These are phyloP conservation scores for Fomitiporia mediterranea DNA, from an alignment of 1,284 basidiomycete species.

Conservation along the genomic window DNA sequence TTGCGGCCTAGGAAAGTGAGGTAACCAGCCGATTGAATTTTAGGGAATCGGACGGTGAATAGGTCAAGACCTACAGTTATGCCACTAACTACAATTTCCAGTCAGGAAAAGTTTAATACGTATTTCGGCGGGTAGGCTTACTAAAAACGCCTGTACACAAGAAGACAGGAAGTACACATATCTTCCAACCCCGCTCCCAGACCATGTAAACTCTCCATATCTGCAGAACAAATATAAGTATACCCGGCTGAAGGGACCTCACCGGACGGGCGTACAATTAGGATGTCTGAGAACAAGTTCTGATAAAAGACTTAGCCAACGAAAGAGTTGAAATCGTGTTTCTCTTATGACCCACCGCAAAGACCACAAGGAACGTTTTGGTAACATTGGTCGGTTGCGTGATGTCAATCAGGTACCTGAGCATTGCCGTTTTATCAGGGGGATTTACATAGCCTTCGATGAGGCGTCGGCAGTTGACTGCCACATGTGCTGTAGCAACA, in stretches of 20 bases:
- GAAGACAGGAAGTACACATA: neutral
- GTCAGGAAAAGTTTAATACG: neutral
- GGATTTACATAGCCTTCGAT: conserved; percentile 7
- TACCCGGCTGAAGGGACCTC: too few relatives aligned
- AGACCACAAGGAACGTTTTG: neutral
- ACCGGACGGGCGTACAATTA: neutral
- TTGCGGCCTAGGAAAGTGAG: neutral
- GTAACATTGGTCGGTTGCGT: conserved; percentile 3
- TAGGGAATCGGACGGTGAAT: too few relatives aligned
- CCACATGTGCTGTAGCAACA: neutral
- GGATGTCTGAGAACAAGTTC: conserved; percentile 5
- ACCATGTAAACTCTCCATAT: conserved; percentile 9
- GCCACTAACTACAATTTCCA: neutral
- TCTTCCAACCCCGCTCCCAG: neutral
- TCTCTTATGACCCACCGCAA: neutral
- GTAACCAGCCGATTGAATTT: too few relatives aligned
- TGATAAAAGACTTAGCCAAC: neutral
- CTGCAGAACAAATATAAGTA: neutral
- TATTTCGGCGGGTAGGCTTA: neutral
- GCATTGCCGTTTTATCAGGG: neutral
- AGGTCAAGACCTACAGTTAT: neutral
- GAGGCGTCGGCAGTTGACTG: neutral
- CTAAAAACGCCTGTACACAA: neutral
- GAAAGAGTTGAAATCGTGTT: neutral
- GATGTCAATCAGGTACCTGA: conserved; percentile 1